Conservation (phyloP, 805 yeast species). For the Hanseniaspora clermontiae region DNA sequence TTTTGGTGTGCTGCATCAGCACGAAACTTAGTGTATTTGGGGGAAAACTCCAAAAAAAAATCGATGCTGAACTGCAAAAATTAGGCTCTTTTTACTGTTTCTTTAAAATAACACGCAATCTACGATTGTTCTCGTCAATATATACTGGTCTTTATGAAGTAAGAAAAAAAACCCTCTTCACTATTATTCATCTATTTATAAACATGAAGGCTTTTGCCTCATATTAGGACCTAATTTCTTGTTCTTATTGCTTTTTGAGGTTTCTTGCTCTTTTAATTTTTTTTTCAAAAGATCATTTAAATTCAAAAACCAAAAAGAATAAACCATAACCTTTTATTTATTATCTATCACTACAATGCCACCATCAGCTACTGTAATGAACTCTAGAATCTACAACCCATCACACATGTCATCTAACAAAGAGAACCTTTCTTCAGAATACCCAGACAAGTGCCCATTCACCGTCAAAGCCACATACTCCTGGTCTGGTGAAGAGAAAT, state of each 20-base stretch:
- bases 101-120: background rate
- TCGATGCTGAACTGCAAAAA: background rate
- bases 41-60: background rate
- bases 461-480: constrained; percentile 72
- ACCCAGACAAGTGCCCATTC: constrained; percentile 46
- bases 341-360: background rate
- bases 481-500: constrained; percentile 86
- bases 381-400: background rate
- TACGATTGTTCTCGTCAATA: background rate
- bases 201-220: too few species aligned
- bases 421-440: background rate
- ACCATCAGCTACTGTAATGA: background rate
- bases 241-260: too few species aligned
- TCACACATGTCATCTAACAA: background rate
- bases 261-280: too few species aligned
- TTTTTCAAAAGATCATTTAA: too few species aligned
- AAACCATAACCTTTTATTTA: too few species aligned
- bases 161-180: too few species aligned
- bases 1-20: background rate
- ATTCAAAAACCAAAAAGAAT: too few species aligned
- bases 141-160: too few species aligned
- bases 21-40: background rate
- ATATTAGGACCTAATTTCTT: too few species aligned
- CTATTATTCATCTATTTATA: background rate
- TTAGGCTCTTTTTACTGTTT: background rate